Evolutionary conservation across 2,329 filamentous ascomycete species (phyloP), one percentile per base, ranked within the genome.

Genomic region (Diaporthe citri): DNA sequence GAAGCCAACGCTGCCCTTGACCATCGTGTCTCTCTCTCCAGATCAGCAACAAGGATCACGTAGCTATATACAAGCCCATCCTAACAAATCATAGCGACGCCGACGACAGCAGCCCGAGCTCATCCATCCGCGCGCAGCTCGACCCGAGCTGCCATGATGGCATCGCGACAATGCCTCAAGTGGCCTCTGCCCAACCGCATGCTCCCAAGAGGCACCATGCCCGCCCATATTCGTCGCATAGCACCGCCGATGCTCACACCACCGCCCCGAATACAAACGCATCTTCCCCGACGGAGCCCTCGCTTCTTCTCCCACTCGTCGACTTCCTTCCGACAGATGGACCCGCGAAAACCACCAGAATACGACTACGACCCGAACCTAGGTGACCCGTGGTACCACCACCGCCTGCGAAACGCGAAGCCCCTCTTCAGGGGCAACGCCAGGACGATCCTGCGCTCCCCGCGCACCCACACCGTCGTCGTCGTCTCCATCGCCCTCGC

Each of bases 401-500:
- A 76, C 60, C 78, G 78, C 72, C 78, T 82, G 31, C 77, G 75
- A 25, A 74, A 77, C 75, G 82, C 84, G 72, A 80, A 80, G 59
- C 87, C 87, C 13, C 82, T 89, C 13, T 71, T 87, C 62, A 82
- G 84, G 28, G 79, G 82, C 36, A 79, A 83, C n/a, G 62, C 87
- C 20, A 72, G 77, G 60, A 79, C 79, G 6, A 77, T 84, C 57
- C 73, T 81, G 36, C 81, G 82, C 51, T 83, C 82, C 74, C 82
- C 82, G 34, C 82, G 79, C 70, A 85, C 86, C 59, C 82, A 84
- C 73, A 79, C 84, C 39, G 82, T 89, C 20, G 80, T 87, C 22
- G 77, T 85, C 0, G 76, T 85, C 20, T 85, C 85, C 39, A 81
- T 86, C 22, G 79, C 82, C n/a, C 86, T 83, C 57, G 89, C 88